Percentiles rank a stretch among this genome's conserved stretches.
Conservation (phyloP, 495 filamentous ascomycete genomes). For the Neurospora sp. region DNA sequence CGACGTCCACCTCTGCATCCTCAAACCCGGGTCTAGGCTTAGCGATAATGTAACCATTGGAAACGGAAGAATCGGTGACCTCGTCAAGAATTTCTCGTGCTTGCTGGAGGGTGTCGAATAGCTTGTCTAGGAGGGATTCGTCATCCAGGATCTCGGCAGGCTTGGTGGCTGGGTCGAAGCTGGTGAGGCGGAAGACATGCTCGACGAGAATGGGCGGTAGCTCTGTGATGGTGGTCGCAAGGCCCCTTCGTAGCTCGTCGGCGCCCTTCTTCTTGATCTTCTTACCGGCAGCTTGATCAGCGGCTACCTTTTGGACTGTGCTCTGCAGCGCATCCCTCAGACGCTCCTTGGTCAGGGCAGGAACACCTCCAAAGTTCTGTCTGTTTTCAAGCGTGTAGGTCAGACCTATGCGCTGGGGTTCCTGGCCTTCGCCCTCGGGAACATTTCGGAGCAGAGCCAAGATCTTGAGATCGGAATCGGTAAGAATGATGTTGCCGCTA, state of each 20-base stretch:
- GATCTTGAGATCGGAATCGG: constrained; percentile 69
- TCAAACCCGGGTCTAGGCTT: constrained; percentile 38
- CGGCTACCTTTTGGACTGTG: constrained; percentile 44
- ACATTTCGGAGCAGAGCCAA: constrained; percentile 75
- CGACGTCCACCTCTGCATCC: neutral
- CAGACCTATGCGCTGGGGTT: constrained; percentile 65
- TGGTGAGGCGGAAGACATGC: constrained; percentile 61
- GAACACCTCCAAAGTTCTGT: constrained; percentile 69
- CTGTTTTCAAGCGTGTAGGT: constrained; percentile 72
- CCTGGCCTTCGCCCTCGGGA: constrained; percentile 56
- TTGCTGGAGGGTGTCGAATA: constrained; percentile 56
- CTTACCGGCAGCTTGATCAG: constrained; percentile 41
- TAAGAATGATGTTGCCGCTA: constrained; percentile 81
- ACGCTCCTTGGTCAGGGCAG: constrained; percentile 61
- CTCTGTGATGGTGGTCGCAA: constrained; percentile 76
- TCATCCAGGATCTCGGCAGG: constrained; percentile 59
- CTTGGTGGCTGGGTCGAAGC: constrained; percentile 55
- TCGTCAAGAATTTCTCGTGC: constrained; percentile 53
- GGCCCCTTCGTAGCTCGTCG: constrained; percentile 64
- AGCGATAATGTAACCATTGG: constrained; percentile 82
- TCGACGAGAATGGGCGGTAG: constrained; percentile 80
- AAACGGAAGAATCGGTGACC: constrained; percentile 46
- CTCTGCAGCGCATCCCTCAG: constrained; percentile 59
- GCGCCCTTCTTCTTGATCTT: constrained; percentile 66
- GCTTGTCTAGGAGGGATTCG: constrained; percentile 49